Conservation (phyloP, 192 early-diverging fungal genomes). For the Linnemannia elongata region DNA sequence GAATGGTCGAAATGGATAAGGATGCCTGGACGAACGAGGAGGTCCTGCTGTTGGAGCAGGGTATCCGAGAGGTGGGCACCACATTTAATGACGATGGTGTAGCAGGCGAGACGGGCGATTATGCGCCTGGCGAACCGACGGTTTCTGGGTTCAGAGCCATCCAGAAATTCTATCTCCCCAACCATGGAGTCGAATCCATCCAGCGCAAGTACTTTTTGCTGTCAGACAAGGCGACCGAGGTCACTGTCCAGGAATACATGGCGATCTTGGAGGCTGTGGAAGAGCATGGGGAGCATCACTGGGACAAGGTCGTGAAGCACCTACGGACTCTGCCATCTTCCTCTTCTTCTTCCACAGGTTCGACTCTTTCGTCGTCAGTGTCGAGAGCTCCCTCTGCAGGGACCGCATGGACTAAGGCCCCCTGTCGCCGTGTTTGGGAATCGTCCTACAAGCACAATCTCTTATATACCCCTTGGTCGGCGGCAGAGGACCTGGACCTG, state of each 20-base stretch:
- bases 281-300: constrained; percentile 29
- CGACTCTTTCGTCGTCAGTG: not conserved
- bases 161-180: constrained; percentile 36
- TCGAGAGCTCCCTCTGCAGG: not conserved
- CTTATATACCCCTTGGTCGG: constrained; percentile 35
- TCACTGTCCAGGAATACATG: constrained; percentile 48
- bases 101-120: not conserved
- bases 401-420: constrained; percentile 42
- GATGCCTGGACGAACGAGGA: constrained; percentile 39
- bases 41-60: constrained; percentile 26
- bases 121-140: not conserved
- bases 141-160: constrained; percentile 22
- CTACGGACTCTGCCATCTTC: constrained; percentile 12
- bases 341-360: not conserved
- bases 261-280: constrained; percentile 48
- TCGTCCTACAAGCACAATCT: constrained; percentile 44
- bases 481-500: constrained; percentile 37
- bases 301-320: constrained; percentile 42
- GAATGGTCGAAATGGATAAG: constrained; percentile 13
- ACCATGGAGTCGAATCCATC: not conserved
- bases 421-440: constrained; percentile 53
- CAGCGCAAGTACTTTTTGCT: constrained; percentile 45
- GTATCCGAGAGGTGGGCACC: constrained; percentile 38
- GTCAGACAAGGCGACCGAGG: constrained; percentile 38
- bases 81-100: constrained; percentile 17